A percentile compares a stretch with the other conserved stretches of the same genome.
Conservation (phyloP, 176 grass and related monocot species). For the Hordeum marinum region DNA sequence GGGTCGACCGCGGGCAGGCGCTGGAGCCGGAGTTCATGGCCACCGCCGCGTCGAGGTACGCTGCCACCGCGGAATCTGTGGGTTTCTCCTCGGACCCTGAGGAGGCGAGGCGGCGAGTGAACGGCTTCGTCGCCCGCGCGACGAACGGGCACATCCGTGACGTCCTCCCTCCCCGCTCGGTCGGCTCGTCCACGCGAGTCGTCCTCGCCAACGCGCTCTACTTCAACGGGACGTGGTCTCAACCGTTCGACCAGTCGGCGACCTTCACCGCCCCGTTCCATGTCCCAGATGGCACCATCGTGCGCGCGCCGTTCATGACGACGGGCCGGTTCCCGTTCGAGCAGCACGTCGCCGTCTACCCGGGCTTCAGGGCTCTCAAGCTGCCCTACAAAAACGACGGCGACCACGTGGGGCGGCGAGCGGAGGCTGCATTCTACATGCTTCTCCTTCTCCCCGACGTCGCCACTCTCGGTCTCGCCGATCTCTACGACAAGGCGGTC, state of each 20-base stretch:
- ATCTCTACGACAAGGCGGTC: slow-evolving; percentile 7
- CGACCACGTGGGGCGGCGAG: not conserved
- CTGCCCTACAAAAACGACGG: not conserved
- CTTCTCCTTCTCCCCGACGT: not conserved
- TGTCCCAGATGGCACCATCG: not conserved
- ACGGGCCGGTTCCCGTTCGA: not conserved
- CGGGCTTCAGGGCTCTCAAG: not conserved
- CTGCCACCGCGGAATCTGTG: not conserved
- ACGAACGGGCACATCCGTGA: not conserved
- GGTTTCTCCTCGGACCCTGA: not conserved
- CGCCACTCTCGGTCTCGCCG: not conserved
- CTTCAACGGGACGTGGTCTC: not conserved
- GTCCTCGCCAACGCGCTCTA: not conserved
- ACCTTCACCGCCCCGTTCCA: not conserved
- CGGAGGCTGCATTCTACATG: not conserved
- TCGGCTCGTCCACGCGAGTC: not conserved
- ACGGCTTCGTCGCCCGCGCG: not conserved
- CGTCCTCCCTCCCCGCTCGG: not conserved
- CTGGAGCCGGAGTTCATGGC: not conserved
- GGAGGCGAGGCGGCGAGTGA: not conserved
- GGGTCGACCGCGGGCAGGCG: not conserved
- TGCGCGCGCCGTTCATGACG: not conserved
- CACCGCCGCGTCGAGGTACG: not conserved
- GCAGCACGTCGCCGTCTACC: not conserved
- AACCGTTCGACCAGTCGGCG: not conserved